These are phyloP conservation scores for Aspergillus ostianus DNA, from an alignment of 495 filamentous ascomycete species.

Conservation along the genomic window DNA sequence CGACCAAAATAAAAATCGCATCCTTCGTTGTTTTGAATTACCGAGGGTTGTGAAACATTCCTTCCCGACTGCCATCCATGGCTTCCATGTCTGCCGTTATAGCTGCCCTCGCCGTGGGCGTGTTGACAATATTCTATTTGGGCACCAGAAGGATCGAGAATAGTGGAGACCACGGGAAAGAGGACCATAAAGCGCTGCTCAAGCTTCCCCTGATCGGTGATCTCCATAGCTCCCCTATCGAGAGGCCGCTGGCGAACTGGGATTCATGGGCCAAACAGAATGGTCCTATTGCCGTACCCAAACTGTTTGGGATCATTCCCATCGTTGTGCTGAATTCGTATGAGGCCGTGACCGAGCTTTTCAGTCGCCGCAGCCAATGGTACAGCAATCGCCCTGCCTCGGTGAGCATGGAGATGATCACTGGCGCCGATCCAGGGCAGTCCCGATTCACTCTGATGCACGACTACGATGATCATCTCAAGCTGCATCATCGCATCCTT, in stretches of 20 bases:
- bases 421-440: conserved; percentile 20
- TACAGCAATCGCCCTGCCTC: conserved; percentile 33
- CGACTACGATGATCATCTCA: conserved; percentile 31
- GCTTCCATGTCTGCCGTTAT: conserved; percentile 3
- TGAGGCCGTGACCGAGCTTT: conserved; percentile 31
- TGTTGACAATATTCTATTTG: conserved; percentile 13
- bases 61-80: neutral
- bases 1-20: neutral
- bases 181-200: conserved; percentile 6
- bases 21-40: neutral
- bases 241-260: conserved; percentile 27
- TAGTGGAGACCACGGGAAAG: neutral
- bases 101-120: conserved; percentile 4
- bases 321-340: conserved; percentile 29
- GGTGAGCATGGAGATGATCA: conserved; percentile 37
- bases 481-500: conserved; percentile 30
- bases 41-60: neutral
- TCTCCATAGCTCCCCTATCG: conserved; percentile 27
- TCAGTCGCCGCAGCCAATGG: conserved; percentile 35
- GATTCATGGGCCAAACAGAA: conserved; percentile 25
- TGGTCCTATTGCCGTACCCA: conserved; percentile 26
- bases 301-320: conserved; percentile 29
- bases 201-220: conserved; percentile 33
- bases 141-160: neutral
- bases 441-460: conserved; percentile 32